Evolutionary conservation across 2,329 filamentous ascomycete genomes (phyloP).

Genomic region (Clonostachys rhizophaga): DNA sequence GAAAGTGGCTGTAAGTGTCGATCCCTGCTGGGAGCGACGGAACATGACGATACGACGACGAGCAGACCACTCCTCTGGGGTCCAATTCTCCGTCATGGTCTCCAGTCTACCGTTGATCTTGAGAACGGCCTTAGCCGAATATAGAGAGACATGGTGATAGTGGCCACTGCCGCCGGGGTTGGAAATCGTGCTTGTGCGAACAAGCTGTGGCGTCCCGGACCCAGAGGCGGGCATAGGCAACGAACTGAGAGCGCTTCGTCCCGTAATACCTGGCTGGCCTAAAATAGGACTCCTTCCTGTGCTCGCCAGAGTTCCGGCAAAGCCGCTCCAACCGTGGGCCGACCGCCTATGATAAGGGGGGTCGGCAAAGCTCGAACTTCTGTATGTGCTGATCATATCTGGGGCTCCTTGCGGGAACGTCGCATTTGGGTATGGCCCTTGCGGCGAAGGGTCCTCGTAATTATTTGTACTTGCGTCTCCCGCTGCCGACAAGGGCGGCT

Average conservation of each 20-base stretch:
- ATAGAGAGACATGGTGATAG: constrained; percentile 77
- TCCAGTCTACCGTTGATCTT: constrained; percentile 84
- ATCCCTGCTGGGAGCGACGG: constrained; percentile 74
- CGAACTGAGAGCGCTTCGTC: constrained; percentile 13
- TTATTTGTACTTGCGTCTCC: constrained; percentile 28
- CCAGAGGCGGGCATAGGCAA: too few species aligned
- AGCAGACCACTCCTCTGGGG: constrained; percentile 70
- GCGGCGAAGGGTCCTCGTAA: constrained; percentile 39
- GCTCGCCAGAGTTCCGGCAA: constrained; percentile 31
- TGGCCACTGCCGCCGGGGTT: constrained; percentile 30
- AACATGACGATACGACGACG: constrained; percentile 87
- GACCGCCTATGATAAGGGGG: constrained; percentile 36
- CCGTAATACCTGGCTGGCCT: constrained; percentile 34
- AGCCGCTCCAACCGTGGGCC: constrained; percentile 33
- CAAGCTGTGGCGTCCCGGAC: constrained; percentile 36
- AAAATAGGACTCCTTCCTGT: constrained; percentile 36
- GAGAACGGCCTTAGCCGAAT: constrained; percentile 77
- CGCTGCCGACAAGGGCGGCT: constrained; percentile 29
- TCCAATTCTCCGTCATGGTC: constrained; percentile 80
- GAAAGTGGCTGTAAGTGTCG: constrained; percentile 77
- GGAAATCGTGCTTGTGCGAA: constrained; percentile 51
- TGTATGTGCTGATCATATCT: constrained; percentile 53
- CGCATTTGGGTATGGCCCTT: constrained; percentile 27
- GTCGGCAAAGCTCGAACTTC: constrained; percentile 46
- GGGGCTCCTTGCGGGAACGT: constrained; percentile 33